Evolutionary conservation across 108 stramenopile species (phyloP), one percentile per base, ranked within the genome.

Genomic region (Cyclotella cryptica): DNA sequence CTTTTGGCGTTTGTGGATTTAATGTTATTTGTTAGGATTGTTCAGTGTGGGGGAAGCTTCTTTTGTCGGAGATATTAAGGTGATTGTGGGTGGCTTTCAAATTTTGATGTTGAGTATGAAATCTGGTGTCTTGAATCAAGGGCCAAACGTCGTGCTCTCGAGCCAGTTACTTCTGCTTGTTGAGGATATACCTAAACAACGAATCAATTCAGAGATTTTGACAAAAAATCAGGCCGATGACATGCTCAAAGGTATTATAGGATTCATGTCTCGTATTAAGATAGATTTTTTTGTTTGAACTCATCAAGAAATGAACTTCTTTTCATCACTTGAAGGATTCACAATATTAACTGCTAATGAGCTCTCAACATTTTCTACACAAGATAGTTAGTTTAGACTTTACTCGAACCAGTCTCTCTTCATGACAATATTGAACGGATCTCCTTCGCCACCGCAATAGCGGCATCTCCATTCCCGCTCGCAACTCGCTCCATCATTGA

Each of bases 1-100:
- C 14, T 89, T 21, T 64, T 96, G 69, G 87, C 75, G 11, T 27
- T 77, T 13, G 66, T 90, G 6, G 95, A 96, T 83, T 75, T 91
- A 28, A 60, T 90, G 59, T 43, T 96, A 65, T 89, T 96, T 72
- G 55, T 91, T 12, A 75, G 95, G 59, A 74, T 96, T 39, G 66
- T 92, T 24, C 87, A 91, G 71, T 96, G 95, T 73, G 84, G 88
- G 14, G 95, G 95, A 66, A 90, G 88, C 74, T 96, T 93, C 76
- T 93, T 93, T 74, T 93, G 92, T 78, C 78, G 83, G 79, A 17
- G 72, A 53, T 83, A 81, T 57, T 78, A 44, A 53, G 60, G 55
- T 55, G 55, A 9, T 49, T 49, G 3, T 9, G 15, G 6, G 47
- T 49, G 35, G 6, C 35, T 5, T 35, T 35, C 35, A 35, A 6